phyloP scores from a whole-genome alignment of 2,329 filamentous ascomycete species.

The Sporothrix dimorphospora region DNA sequence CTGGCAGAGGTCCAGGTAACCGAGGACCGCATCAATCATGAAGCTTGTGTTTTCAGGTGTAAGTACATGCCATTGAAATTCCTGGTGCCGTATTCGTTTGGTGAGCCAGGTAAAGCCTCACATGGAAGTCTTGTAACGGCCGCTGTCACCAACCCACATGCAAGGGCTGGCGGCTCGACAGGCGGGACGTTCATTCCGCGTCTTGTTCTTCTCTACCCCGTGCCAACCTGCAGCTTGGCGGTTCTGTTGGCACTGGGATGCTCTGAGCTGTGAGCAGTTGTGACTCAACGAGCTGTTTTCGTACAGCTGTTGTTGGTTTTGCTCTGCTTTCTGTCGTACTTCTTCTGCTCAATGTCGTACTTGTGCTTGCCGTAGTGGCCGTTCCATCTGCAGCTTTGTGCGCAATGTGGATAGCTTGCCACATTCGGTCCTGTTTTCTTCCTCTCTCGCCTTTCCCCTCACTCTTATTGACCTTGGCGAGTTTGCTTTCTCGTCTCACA shows the following conservation, averaged over 20 bases:
- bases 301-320: neutral
- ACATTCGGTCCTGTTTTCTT: neutral
- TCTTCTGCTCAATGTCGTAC: neutral
- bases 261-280: neutral
- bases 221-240: neutral
- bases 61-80: neutral
- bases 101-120: neutral
- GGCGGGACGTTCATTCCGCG: neutral
- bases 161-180: neutral
- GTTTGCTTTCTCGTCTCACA: neutral
- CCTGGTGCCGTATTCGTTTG: neutral
- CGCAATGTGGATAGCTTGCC: neutral
- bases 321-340: neutral
- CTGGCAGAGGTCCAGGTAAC: neutral
- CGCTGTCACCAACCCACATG: neutral
- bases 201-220: neutral
- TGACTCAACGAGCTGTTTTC: constrained; percentile 5
- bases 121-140: neutral
- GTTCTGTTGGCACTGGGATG: neutral
- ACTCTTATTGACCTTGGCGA: neutral
- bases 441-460: neutral
- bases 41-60: constrained; percentile 5
- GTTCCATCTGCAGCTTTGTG: neutral
- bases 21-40: too few species aligned
- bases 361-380: neutral